A percentile compares a stretch with the other conserved stretches of the same genome.
These are phyloP conservation scores for Pseudocercospora eumusae DNA, from an alignment of 2,329 filamentous ascomycete species.

Conservation along the genomic window DNA sequence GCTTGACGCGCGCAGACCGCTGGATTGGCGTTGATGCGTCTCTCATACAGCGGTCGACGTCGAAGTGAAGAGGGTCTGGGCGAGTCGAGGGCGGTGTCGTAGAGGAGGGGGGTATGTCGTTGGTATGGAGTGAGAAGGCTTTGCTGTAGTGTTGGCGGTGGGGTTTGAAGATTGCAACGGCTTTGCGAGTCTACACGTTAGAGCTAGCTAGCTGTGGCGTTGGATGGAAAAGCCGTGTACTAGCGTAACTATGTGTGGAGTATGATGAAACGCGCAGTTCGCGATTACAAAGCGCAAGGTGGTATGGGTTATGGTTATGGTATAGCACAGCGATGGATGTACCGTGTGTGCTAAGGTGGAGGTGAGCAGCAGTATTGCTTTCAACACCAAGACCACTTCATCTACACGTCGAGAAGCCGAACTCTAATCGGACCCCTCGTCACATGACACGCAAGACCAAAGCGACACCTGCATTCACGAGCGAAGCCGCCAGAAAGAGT, in stretches of 20 bases:
- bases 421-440: not conserved
- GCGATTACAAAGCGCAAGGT: constrained; percentile 9
- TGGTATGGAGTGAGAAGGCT: constrained; percentile 8
- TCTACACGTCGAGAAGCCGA: constrained; percentile 7
- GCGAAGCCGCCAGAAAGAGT: not conserved
- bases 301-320: not conserved
- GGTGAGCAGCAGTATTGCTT: not conserved
- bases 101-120: not conserved
- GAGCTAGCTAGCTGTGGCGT: constrained; percentile 5
- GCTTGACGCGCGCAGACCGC: constrained; percentile 38
- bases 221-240: constrained; percentile 11
- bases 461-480: not conserved
- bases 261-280: not conserved
- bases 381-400: not conserved
- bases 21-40: constrained; percentile 28
- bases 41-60: constrained; percentile 32
- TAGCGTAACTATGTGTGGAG: constrained; percentile 11
- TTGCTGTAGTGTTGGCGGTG: constrained; percentile 13
- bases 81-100: not conserved
- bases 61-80: constrained; percentile 16
- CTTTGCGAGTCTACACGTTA: constrained; percentile 2
- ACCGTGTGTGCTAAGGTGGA: not conserved
- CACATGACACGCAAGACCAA: not conserved
- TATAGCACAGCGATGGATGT: not conserved
- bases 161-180: constrained; percentile 10